These are phyloP conservation scores for Tetrapisispora namnaoensis DNA, from an alignment of 805 yeast genomes.

Conservation along the genomic window DNA sequence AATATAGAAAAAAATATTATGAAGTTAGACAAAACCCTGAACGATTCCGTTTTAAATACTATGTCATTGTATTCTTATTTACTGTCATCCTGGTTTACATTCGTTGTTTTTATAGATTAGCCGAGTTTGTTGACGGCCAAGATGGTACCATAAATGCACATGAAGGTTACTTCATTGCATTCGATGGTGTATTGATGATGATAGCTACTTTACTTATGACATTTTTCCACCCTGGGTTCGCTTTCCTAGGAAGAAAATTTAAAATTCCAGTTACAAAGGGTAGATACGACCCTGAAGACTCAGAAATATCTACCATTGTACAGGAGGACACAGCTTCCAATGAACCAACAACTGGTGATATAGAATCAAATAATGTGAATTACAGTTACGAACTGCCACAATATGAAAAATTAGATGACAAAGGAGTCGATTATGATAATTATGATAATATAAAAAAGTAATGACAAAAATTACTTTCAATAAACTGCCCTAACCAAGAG, in stretches of 20 bases:
- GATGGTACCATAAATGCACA: conserved; percentile 50
- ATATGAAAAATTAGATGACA: background rate
- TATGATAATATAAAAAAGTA: no score
- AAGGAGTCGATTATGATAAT: background rate
- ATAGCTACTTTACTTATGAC: conserved; percentile 40
- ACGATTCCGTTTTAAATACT: conserved; percentile 31
- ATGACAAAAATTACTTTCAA: no score
- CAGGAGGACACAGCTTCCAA: background rate
- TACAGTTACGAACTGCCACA: background rate
- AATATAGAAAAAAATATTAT: conserved; percentile 20
- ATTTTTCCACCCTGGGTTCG: conserved; percentile 54
- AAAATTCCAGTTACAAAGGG: conserved; percentile 19
- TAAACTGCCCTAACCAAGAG: no score
- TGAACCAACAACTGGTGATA: background rate
- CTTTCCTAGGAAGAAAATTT: conserved; percentile 31
- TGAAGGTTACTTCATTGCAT: conserved; percentile 47
- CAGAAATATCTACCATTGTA: background rate
- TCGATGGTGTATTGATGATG: conserved; percentile 56
- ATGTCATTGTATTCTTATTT: conserved; percentile 37
- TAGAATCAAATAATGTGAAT: background rate
- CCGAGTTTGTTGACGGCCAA: conserved; percentile 61
- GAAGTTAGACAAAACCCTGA: conserved; percentile 22
- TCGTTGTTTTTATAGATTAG: conserved; percentile 64
- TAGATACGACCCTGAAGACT: conserved; percentile 10
- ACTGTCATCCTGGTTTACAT: conserved; percentile 47